Evolutionary conservation across 83 land plant genomes (phyloP).

Genomic region (Picea abies): DNA sequence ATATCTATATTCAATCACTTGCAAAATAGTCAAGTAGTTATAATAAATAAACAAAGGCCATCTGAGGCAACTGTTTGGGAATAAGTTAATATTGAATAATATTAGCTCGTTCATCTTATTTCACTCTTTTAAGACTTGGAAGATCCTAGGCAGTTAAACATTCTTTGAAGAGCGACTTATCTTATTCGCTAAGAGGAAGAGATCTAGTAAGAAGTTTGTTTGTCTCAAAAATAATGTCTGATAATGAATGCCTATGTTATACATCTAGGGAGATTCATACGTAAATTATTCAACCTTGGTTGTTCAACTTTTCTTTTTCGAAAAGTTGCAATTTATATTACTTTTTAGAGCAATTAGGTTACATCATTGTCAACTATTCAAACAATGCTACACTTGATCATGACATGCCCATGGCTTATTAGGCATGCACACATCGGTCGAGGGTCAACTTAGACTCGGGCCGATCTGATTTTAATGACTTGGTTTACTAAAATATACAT

Average conservation of each 20-base stretch:
- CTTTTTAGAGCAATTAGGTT: too few species aligned
- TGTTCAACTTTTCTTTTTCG: too few species aligned
- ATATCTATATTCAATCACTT: not conserved
- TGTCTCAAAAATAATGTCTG: too few species aligned
- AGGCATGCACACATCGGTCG: too few species aligned
- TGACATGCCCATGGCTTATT: too few species aligned
- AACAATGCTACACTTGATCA: too few species aligned
- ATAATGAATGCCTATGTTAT: not conserved
- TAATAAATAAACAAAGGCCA: not conserved
- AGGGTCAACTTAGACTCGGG: too few species aligned
- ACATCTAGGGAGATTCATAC: not conserved
- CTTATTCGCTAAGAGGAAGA: not conserved
- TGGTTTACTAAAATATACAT: too few species aligned
- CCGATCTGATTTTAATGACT: too few species aligned
- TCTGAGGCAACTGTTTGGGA: not conserved
- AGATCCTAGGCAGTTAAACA: not conserved
- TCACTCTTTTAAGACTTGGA: not conserved
- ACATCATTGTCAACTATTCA: too few species aligned
- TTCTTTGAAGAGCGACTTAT: not conserved
- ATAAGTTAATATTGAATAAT: not conserved
- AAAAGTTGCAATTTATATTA: too few species aligned
- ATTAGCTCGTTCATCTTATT: not conserved
- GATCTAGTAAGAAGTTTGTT: not conserved
- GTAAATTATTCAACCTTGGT: too few species aligned
- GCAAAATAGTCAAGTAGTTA: not conserved